Evolutionary conservation across 192 early-diverging fungal genomes (phyloP).

Genomic region (Coemansia sp.): DNA sequence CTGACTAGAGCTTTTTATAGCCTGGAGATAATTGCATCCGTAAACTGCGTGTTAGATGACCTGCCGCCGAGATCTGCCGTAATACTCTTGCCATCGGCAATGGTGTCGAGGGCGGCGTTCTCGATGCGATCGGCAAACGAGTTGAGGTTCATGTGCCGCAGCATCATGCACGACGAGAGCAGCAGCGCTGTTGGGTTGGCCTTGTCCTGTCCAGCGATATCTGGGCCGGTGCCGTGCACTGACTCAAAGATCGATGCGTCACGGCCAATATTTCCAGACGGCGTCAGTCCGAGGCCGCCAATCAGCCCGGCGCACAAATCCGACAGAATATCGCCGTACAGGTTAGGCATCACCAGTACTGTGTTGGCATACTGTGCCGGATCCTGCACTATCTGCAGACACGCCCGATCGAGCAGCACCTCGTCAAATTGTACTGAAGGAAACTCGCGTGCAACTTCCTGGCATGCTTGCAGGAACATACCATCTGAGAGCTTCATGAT

Average conservation of each 20-base stretch:
- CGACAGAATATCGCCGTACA: slow-evolving; percentile 98
- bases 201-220: slow-evolving; percentile 96
- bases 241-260: slow-evolving; percentile 98
- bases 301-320: slow-evolving; percentile 98
- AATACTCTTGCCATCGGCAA: slow-evolving; percentile 85
- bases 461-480: slow-evolving; percentile 90
- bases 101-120: slow-evolving; percentile 86
- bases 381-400: slow-evolving; percentile 93
- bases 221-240: slow-evolving; percentile 94
- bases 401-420: slow-evolving; percentile 90
- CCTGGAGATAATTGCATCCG: slow-evolving; percentile 78
- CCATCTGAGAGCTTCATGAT: slow-evolving; percentile 97
- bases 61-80: slow-evolving; percentile 92
- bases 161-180: slow-evolving; percentile 96
- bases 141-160: slow-evolving; percentile 91
- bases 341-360: slow-evolving; percentile 99
- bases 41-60: slow-evolving; percentile 80
- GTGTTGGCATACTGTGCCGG: slow-evolving; percentile 84
- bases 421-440: slow-evolving; percentile 91
- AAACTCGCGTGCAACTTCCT: slow-evolving; percentile 89
- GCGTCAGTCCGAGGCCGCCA: slow-evolving; percentile 96
- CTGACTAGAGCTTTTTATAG: slow-evolving; percentile 22
- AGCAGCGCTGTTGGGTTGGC: slow-evolving; percentile 95
- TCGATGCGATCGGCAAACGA: slow-evolving; percentile 82
- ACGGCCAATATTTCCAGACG: slow-evolving; percentile 97